Evolutionary conservation across 169 alveolate species (phyloP), one percentile per base, ranked within the genome.

Genomic region (Amoebophrya sp.): DNA sequence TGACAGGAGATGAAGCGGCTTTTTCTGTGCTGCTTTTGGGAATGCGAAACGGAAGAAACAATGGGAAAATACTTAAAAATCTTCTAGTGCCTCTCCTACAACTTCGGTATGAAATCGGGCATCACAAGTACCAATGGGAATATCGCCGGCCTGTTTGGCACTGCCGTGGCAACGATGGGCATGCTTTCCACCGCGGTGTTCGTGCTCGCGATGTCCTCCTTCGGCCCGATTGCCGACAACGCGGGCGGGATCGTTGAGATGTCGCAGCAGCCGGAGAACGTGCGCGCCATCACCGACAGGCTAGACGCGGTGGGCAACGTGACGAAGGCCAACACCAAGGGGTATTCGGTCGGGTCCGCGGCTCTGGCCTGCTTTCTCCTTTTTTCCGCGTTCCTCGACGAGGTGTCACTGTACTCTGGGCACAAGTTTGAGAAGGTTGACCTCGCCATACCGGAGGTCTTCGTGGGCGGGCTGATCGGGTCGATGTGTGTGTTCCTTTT

Each of bases 251-350:
- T 96, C 88, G 97, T 95, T 77, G 97, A 96, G 92, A 95, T 96
- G 97, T 92, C 95, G 77, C 95, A 95, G 92, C 94, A 94, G 92
- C 94, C 96, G 40, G 95, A 95, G 92, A 91, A 95, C 35, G 95
- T 96, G 77, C 96, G 98, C 90, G 92, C 93, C 77, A 96, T 94
- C 77, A 96, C 98, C 40, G 98, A 97, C 94, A 95, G 96, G 41
- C 93, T 96, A 41, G 97, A 97, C 93, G 97, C 97, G 2, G 98
- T 96, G 54, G 98, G 98, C 47, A 97, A 96, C 93, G 96, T 96
- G 55, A 96, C 98, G 25, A 96, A 96, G 91, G 97, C 97, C 90
- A 95, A 95, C 93, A 96, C 97, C 39, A 96, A 96, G 93, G 98
- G 23, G 32, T 47, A n/a, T 12, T 96, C 97, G 39, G 97, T 97